Percentiles rank a stretch among this genome's conserved stretches.
Evolutionary conservation across 306 rosid species (phyloP).

Genomic region (peach (Prunus persica)): DNA sequence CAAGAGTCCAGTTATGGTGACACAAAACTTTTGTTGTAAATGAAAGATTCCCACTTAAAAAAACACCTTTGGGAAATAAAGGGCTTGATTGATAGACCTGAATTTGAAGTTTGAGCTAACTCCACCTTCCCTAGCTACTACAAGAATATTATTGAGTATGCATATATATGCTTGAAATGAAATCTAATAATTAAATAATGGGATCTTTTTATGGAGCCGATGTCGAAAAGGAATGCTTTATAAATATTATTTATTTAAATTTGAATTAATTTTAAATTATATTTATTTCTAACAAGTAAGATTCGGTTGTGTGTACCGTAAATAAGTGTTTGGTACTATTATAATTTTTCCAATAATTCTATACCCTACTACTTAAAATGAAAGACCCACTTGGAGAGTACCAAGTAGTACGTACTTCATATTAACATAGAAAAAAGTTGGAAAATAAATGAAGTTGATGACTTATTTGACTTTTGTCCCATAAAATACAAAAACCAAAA

Average conservation of each 20-base stretch:
- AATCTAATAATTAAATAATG: too few relatives aligned
- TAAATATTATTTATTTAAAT: too few relatives aligned
- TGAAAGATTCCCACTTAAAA: neutral
- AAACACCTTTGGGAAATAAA: neutral
- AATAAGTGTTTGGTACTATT: too few relatives aligned
- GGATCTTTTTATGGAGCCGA: too few relatives aligned
- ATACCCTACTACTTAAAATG: too few relatives aligned
- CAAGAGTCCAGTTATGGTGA: neutral
- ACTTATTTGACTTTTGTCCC: neutral
- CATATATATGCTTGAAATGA: too few relatives aligned
- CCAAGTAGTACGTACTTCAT: neutral
- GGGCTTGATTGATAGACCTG: neutral
- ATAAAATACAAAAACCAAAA: neutral
- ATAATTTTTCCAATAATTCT: too few relatives aligned
- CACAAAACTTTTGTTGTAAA: neutral
- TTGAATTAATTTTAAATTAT: too few relatives aligned
- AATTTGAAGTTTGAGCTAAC: slow-evolving; percentile 1
- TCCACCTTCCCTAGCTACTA: neutral
- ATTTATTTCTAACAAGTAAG: too few relatives aligned
- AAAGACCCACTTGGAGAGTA: neutral
- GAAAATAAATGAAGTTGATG: neutral
- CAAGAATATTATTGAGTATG: too few relatives aligned
- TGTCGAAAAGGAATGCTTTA: too few relatives aligned
- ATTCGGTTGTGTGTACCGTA: too few relatives aligned
- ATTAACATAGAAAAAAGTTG: neutral